These are phyloP conservation scores for Phyllachora maydis DNA, from an alignment of 2,329 filamentous ascomycete species.

Conservation along the genomic window DNA sequence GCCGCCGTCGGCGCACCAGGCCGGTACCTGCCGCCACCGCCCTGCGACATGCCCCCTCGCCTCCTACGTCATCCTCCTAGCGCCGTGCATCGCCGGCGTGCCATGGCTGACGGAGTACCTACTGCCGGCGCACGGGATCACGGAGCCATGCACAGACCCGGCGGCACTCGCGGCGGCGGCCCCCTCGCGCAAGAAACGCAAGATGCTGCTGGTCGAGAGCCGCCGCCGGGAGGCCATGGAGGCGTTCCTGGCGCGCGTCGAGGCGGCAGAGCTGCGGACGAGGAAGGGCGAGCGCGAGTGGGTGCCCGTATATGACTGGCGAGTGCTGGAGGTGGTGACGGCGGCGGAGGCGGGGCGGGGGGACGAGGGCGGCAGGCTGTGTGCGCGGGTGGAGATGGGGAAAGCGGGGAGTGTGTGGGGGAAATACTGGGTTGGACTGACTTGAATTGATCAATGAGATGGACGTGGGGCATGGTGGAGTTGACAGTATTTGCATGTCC, in stretches of 20 bases:
- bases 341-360: conserved; percentile 6
- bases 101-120: conserved; percentile 2
- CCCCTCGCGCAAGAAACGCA: conserved; percentile 4
- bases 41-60: conserved; percentile 1
- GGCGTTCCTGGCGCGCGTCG: conserved; percentile 10
- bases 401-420: conserved; percentile 6
- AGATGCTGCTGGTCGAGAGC: conserved; percentile 14
- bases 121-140: conserved; percentile 1
- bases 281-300: conserved; percentile 9
- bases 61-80: conserved; percentile 1
- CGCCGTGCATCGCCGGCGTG: conserved; percentile 1
- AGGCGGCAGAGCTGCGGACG: conserved; percentile 5
- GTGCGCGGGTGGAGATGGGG: conserved; percentile 3
- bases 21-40: neutral
- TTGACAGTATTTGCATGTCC: no score
- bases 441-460: conserved; percentile 2
- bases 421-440: conserved; percentile 8
- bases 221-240: conserved; percentile 9
- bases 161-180: neutral
- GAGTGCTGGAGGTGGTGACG: conserved; percentile 11
- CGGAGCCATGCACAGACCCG: neutral
- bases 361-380: conserved; percentile 1
- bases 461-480: no score
- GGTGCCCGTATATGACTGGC: conserved; percentile 16
- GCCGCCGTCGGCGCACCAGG: neutral